Evolutionary conservation across 2,329 filamentous ascomycete species (phyloP).

Genomic region (Monosporascus sp.): DNA sequence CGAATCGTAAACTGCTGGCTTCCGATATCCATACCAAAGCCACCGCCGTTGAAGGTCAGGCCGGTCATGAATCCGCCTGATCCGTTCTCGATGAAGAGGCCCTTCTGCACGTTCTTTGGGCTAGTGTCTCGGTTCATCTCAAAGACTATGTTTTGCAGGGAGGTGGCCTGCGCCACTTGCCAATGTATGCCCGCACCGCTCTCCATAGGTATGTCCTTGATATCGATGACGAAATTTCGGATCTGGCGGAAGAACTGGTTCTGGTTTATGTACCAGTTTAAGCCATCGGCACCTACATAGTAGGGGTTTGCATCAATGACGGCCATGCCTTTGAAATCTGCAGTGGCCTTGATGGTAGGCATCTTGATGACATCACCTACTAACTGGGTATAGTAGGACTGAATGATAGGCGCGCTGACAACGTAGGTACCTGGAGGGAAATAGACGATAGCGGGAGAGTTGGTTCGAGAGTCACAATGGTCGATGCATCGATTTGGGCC

Average conservation of each 20-base stretch:
- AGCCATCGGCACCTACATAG: constrained; percentile 44
- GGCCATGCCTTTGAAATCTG: constrained; percentile 76
- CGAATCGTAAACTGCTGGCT: constrained; percentile 85
- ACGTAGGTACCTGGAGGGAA: constrained; percentile 85
- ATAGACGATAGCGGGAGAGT: constrained; percentile 82
- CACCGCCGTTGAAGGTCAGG: constrained; percentile 76
- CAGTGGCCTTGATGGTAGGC: constrained; percentile 69
- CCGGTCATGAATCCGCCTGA: constrained; percentile 82
- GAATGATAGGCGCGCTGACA: constrained; percentile 72
- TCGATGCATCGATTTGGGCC: constrained; percentile 69
- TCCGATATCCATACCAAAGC: constrained; percentile 72
- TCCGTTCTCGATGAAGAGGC: constrained; percentile 81
- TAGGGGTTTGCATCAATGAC: constrained; percentile 90
- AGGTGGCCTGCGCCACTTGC: constrained; percentile 81
- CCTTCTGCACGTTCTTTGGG: constrained; percentile 62
- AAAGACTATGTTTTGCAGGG: constrained; percentile 75
- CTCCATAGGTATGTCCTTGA: constrained; percentile 57
- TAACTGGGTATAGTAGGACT: constrained; percentile 91
- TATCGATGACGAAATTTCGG: constrained; percentile 76
- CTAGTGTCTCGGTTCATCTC: constrained; percentile 67
- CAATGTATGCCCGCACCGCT: constrained; percentile 71
- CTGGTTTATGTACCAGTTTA: constrained; percentile 76
- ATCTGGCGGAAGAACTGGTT: constrained; percentile 81
- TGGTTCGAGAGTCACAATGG: constrained; percentile 78
- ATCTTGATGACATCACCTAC: constrained; percentile 70